These are phyloP conservation scores for Penicillium verrucosum DNA, from an alignment of 2,329 filamentous ascomycete genomes.

Conservation along the genomic window DNA sequence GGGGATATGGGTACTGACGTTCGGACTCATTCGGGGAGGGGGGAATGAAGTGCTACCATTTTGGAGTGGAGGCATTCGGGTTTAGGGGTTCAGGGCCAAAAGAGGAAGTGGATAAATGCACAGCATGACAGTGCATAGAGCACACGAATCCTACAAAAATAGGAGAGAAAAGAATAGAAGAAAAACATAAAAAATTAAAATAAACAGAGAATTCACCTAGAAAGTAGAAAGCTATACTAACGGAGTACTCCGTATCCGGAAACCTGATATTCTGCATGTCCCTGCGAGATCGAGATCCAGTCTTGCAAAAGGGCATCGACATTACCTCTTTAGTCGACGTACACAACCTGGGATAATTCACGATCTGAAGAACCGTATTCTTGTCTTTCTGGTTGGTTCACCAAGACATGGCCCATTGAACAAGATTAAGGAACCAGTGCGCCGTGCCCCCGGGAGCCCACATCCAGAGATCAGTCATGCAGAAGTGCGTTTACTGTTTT, in stretches of 20 bases:
- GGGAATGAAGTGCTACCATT: not conserved
- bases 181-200: not conserved
- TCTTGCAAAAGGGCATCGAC: not conserved
- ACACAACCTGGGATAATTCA: not conserved
- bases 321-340: constrained; percentile 3
- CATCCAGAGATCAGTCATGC: not conserved
- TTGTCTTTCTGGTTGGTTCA: constrained; percentile 10
- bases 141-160: not conserved
- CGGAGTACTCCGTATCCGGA: not conserved
- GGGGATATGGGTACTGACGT: not conserved
- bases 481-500: not conserved
- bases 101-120: not conserved
- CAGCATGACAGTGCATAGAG: not conserved
- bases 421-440: constrained; percentile 15
- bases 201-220: not conserved
- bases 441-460: constrained; percentile 9
- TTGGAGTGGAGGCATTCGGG: not conserved
- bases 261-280: not conserved
- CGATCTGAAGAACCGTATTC: constrained; percentile 6
- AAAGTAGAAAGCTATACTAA: not conserved
- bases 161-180: not conserved
- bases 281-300: constrained; percentile 3
- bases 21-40: not conserved
- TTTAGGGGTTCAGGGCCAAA: not conserved
- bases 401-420: constrained; percentile 13